phyloP scores from a whole-genome alignment of 768 basidiomycete species.

The Kwoniella mangroviensis region DNA sequence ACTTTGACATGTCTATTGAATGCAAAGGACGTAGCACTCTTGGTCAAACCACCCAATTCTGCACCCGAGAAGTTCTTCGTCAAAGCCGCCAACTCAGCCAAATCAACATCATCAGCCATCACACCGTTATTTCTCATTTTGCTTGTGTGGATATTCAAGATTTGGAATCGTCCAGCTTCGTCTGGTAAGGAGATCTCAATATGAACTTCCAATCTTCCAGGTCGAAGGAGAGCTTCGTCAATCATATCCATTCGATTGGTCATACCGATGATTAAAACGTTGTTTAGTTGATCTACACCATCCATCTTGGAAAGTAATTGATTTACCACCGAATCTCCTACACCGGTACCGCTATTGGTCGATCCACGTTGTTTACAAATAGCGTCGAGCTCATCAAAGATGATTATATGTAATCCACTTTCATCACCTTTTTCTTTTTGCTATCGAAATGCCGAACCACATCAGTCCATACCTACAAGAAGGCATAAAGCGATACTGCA shows the following conservation, averaged over 20 bases:
- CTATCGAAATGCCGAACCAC: slow-evolving; percentile 58
- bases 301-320: slow-evolving; percentile 99
- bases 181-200: slow-evolving; percentile 99
- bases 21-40: slow-evolving; percentile 97
- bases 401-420: slow-evolving; percentile 97
- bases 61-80: slow-evolving; percentile 99
- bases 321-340: slow-evolving; percentile 98
- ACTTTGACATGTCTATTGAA: slow-evolving; percentile 96
- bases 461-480: slow-evolving; percentile 7
- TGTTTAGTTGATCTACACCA: slow-evolving; percentile 97
- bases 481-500: background rate
- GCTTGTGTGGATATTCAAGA: slow-evolving; percentile 89
- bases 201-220: slow-evolving; percentile 97
- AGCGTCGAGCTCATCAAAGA: slow-evolving; percentile 98
- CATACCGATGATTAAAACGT: slow-evolving; percentile 99
- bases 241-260: slow-evolving; percentile 99
- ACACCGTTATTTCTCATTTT: slow-evolving; percentile 92
- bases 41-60: slow-evolving; percentile 92
- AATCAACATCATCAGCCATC: slow-evolving; percentile 85
- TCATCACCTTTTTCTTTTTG: slow-evolving; percentile 98
- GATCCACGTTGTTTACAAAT: slow-evolving; percentile 99
- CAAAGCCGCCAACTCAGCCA: slow-evolving; percentile 74
- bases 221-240: slow-evolving; percentile 94
- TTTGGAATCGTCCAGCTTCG: slow-evolving; percentile 87
- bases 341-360: slow-evolving; percentile 86